Evolutionary conservation across 1,139 yeast genomes (phyloP).

Genomic region (Suhomyces bolitotheri): DNA sequence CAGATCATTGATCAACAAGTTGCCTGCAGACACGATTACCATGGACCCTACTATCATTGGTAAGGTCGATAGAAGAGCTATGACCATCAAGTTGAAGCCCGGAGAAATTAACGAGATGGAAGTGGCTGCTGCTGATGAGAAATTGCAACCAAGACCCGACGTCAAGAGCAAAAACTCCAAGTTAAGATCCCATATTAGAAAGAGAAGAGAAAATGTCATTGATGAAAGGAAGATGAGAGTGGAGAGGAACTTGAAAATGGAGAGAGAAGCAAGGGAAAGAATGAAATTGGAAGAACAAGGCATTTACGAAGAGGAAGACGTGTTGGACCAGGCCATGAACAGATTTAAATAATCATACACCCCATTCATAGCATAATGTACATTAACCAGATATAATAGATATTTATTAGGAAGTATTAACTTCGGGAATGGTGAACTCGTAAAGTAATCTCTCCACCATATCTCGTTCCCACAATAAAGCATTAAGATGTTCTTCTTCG

Average conservation of each 20-base stretch:
- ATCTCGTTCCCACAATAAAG: conserved; percentile 28
- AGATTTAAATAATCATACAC: conserved; percentile 44
- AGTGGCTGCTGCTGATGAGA: conserved; percentile 36
- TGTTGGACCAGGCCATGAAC: conserved; percentile 56
- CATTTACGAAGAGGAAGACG: conserved; percentile 51
- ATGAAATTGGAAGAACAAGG: conserved; percentile 51
- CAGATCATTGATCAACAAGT: conserved; percentile 77
- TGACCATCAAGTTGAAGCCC: conserved; percentile 61
- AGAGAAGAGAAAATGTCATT: conserved; percentile 81
- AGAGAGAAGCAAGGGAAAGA: conserved; percentile 70
- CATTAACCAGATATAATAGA: conserved; percentile 1
- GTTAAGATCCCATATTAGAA: conserved; percentile 75
- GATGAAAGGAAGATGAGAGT: conserved; percentile 84
- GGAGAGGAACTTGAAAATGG: conserved; percentile 73
- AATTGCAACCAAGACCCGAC: conserved; percentile 55
- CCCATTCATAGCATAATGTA: conserved; percentile 5
- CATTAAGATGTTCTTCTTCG: conserved; percentile 20
- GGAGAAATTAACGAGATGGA: conserved; percentile 50
- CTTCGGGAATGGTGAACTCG: not conserved
- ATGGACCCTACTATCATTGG: conserved; percentile 90
- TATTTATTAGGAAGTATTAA: not conserved
- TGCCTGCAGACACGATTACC: conserved; percentile 89
- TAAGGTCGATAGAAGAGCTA: conserved; percentile 71
- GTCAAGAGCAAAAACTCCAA: conserved; percentile 82
- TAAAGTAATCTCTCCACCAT: conserved; percentile 17